Percentiles rank a stretch among this genome's conserved stretches.
These are phyloP conservation scores for Gymnopilus junonius DNA, from an alignment of 768 basidiomycete species.

Conservation along the genomic window DNA sequence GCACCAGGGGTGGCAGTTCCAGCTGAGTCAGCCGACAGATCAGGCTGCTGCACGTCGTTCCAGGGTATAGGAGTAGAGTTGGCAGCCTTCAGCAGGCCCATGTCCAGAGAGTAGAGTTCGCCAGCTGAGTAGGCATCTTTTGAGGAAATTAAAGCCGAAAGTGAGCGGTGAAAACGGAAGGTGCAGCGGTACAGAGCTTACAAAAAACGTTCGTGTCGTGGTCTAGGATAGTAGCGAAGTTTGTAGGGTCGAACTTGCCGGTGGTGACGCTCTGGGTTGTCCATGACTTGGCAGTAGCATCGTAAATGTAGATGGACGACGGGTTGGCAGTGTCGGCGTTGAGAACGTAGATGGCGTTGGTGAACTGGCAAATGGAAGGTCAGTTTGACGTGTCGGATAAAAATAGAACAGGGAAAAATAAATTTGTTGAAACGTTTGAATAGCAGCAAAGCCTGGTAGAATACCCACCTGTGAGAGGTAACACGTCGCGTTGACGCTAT, in stretches of 20 bases:
- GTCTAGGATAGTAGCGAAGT: conserved; percentile 79
- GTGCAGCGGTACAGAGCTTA: conserved; percentile 33
- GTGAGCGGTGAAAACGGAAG: not conserved
- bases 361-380: conserved; percentile 52
- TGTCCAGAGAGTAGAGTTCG: conserved; percentile 71
- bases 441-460: not conserved
- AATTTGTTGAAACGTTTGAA: conserved; percentile 4
- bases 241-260: conserved; percentile 62
- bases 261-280: conserved; percentile 66
- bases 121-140: conserved; percentile 71
- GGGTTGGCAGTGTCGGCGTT: conserved; percentile 76
- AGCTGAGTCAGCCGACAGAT: conserved; percentile 38
- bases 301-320: conserved; percentile 78
- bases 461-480: conserved; percentile 67
- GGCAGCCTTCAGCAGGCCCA: conserved; percentile 66
- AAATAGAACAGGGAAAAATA: conserved; percentile 10
- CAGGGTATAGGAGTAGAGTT: conserved; percentile 63
- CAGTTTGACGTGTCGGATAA: not conserved
- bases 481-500: conserved; percentile 66
- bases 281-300: conserved; percentile 77
- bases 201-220: conserved; percentile 95
- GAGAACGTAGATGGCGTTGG: conserved; percentile 85
- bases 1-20: conserved; percentile 20
- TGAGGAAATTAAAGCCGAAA: not conserved
- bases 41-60: conserved; percentile 60